Evolutionary conservation across 1,284 basidiomycete species (phyloP), one percentile per base, ranked within the genome.

Genomic region (Schizophyllum amplum): DNA sequence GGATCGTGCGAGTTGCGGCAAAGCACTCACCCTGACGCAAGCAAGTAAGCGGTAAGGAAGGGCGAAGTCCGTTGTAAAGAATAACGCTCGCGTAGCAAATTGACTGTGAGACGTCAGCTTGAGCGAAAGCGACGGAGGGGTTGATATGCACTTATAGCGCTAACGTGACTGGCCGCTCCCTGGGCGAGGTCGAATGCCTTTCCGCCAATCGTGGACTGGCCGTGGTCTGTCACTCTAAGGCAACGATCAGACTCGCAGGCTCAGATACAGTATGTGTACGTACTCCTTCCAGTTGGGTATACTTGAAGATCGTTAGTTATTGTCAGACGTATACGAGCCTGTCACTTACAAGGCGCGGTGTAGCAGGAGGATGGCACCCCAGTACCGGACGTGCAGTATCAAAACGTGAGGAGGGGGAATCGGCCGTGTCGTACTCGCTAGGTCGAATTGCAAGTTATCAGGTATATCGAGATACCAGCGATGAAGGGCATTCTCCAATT

Each of bases 171-270:
- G 17, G 91, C 90, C 47, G 91, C 90, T 24, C 79, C 79, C n/a
- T 90, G 85, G 47, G 88, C 87, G 26, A 90, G 74, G 63, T 90
- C 86, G 63, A 92, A 89, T 1, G 88, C 83, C 63, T 87, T 87
- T 53, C 80, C 67, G 13, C 73, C 76, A 5, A 71, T 62, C 17
- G 75, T 72, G 52, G 75, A 72, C 59, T 75, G 47, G n/a, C 47
- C 22, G 58, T 42, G 56, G 4, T 57, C 54, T 46, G 4, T 23
- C 17, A 24, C 21, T 24, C 24, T 27, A 17, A 5, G 23, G 24
- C 51, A 24, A 24, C 5, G 24, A 42, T 55, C 55, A 26, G 51
- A 51, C 11, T 5, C n/a, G n/a, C 5, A 20, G 17, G 6, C 6
- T n/a, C 22, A 49, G 7, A 23, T 5, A n/a, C 5, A 49, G 5